Conservation (phyloP, 2,329 filamentous ascomycete genomes). For the Colletotrichum sp. region DNA sequence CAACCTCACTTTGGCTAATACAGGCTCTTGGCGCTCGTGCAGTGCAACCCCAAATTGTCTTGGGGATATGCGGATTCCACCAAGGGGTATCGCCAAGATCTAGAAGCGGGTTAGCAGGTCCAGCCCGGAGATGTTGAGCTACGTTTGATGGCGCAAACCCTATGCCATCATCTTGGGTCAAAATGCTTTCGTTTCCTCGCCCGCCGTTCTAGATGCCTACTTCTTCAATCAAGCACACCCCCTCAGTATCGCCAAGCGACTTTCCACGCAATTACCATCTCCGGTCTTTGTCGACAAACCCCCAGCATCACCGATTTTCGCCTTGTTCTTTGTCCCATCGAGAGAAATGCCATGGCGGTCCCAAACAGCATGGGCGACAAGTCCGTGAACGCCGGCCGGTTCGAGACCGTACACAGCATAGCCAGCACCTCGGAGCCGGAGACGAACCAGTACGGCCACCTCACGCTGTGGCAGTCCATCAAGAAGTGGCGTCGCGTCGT, state of each 20-base stretch:
- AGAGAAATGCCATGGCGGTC: conserved; percentile 3
- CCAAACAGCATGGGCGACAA: conserved; percentile 5
- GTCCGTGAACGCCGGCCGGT: not conserved
- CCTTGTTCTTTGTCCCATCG: not conserved
- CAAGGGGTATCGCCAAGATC: conserved; percentile 6
- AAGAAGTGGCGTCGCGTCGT: conserved; percentile 29
- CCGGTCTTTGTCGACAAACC: not conserved
- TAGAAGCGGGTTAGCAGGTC: conserved; percentile 8
- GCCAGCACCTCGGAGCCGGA: conserved; percentile 7
- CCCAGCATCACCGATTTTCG: not conserved
- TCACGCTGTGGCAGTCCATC: conserved; percentile 27
- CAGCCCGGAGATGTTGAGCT: not conserved
- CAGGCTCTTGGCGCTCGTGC: conserved; percentile 1
- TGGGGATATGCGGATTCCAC: conserved; percentile 1
- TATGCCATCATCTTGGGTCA: not conserved
- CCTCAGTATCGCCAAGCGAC: not conserved
- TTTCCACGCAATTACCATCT: not conserved
- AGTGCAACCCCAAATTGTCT: conserved; percentile 8
- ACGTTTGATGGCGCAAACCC: not conserved
- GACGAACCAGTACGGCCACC: conserved; percentile 17
- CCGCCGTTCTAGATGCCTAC: not conserved
- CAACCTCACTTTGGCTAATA: not conserved
- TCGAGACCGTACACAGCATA: conserved; percentile 1
- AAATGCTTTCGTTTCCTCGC: conserved; percentile 4
- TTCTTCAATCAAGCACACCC: not conserved